These are phyloP conservation scores for Vinca minor DNA, from an alignment of 257 asterid genomes.

Conservation along the genomic window DNA sequence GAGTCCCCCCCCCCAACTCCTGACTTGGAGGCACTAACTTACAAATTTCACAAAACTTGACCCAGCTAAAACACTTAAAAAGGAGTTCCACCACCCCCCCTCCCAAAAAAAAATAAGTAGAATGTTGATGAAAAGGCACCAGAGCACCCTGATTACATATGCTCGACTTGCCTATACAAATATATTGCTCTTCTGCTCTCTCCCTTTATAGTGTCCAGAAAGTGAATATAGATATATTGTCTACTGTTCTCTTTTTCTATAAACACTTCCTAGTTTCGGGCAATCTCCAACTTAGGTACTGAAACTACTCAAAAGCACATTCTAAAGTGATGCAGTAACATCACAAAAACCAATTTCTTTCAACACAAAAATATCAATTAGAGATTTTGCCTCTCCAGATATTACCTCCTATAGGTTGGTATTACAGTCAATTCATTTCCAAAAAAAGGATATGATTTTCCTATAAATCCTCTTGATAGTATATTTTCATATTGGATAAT, in stretches of 20 bases:
- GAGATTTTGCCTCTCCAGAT: background rate
- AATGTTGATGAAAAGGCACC: background rate
- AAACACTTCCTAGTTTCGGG: no score
- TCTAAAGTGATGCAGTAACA: no score
- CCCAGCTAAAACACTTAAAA: background rate
- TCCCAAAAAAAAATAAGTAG: background rate
- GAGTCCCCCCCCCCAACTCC: background rate
- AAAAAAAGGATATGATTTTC: background rate
- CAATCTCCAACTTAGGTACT: no score
- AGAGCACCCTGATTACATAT: background rate
- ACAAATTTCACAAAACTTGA: background rate
- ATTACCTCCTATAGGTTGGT: no score
- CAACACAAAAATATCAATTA: no score
- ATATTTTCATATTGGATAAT: background rate
- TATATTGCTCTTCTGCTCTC: no score
- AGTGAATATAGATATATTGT: no score
- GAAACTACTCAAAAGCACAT: no score
- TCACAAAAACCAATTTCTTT: no score
- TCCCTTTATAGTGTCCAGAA: no score
- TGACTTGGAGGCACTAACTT: background rate
- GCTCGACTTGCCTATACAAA: no score
- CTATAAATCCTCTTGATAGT: background rate
- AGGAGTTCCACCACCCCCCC: background rate
- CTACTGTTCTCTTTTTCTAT: no score
- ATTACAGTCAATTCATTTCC: background rate